These are phyloP conservation scores for Penicillium verhagenii DNA, from an alignment of 495 filamentous ascomycete species.

Conservation along the genomic window DNA sequence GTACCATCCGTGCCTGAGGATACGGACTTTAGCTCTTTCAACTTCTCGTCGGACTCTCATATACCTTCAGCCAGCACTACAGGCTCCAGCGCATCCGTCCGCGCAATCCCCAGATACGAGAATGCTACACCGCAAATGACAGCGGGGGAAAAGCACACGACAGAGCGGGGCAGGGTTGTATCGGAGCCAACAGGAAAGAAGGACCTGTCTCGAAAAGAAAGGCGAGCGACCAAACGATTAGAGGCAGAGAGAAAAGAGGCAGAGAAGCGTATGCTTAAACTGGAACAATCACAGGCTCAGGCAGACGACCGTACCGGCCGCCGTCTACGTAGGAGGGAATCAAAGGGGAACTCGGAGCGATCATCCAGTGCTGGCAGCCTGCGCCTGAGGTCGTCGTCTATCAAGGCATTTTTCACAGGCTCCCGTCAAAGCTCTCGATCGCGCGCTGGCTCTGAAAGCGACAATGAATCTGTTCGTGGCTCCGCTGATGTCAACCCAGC, in stretches of 20 bases:
- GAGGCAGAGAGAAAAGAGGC: constrained; percentile 41
- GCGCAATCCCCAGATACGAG: constrained; percentile 5
- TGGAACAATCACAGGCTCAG: constrained; percentile 31
- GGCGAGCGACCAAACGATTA: constrained; percentile 36
- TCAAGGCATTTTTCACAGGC: constrained; percentile 35
- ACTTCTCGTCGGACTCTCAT: constrained; percentile 18
- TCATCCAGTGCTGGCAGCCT: constrained; percentile 34
- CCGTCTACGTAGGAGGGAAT: constrained; percentile 42
- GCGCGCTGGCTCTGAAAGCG: constrained; percentile 29
- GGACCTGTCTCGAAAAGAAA: constrained; percentile 27
- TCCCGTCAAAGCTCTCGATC: constrained; percentile 34
- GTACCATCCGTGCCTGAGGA: constrained; percentile 12
- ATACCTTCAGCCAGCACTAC: constrained; percentile 19
- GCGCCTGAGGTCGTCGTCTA: constrained; percentile 26
- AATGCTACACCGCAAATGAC: constrained; percentile 3
- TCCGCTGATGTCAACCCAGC: neutral
- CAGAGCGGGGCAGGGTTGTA: constrained; percentile 9
- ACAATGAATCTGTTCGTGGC: neutral
- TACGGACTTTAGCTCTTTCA: constrained; percentile 16
- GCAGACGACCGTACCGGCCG: constrained; percentile 29
- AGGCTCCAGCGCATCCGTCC: constrained; percentile 21
- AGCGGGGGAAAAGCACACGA: neutral
- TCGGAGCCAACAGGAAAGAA: constrained; percentile 21
- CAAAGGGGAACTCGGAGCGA: constrained; percentile 30
- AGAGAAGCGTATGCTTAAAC: constrained; percentile 33